These are phyloP conservation scores for Hypholoma fasciculare DNA, from an alignment of 768 basidiomycete genomes.

Conservation along the genomic window DNA sequence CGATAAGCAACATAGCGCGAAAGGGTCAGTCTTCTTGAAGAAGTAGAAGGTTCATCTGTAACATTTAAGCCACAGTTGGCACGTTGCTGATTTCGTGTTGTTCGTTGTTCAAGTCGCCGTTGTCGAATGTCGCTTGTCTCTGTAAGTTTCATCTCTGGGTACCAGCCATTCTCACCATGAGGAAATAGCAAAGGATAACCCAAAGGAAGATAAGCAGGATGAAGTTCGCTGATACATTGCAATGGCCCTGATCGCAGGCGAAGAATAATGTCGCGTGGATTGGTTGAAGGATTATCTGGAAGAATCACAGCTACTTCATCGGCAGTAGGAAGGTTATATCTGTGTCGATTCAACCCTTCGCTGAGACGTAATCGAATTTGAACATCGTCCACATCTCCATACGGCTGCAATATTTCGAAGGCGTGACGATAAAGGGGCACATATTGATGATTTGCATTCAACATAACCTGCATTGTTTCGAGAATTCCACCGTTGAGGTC, in stretches of 20 bases:
- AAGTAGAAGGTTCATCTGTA: too few relatives aligned
- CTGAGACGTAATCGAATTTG: slow-evolving; percentile 15
- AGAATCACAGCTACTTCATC: slow-evolving; percentile 36
- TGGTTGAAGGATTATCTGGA: slow-evolving; percentile 27
- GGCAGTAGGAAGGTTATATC: slow-evolving; percentile 43
- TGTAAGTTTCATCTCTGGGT: slow-evolving; percentile 30
- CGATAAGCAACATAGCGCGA: slow-evolving; percentile 30
- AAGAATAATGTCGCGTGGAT: slow-evolving; percentile 8
- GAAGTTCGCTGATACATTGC: slow-evolving; percentile 20
- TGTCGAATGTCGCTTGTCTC: slow-evolving; percentile 20
- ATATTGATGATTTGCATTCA: slow-evolving; percentile 23
- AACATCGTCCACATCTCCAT: slow-evolving; percentile 15
- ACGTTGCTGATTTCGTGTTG: too few relatives aligned
- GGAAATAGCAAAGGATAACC: slow-evolving; percentile 24
- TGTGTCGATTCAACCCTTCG: slow-evolving; percentile 26
- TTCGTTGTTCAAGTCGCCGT: too few relatives aligned
- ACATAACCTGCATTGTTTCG: slow-evolving; percentile 21
- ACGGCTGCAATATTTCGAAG: slow-evolving; percentile 26
- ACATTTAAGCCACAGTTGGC: too few relatives aligned
- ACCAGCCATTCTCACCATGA: slow-evolving; percentile 10
- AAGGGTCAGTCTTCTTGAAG: slow-evolving; percentile 28
- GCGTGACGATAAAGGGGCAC: slow-evolving; percentile 29
- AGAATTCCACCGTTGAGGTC: slow-evolving; percentile 18
- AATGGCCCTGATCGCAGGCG: slow-evolving; percentile 9
- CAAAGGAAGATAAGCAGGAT: slow-evolving; percentile 22